Evolutionary conservation across 768 basidiomycete species (phyloP).

Genomic region (Russula sp.): DNA sequence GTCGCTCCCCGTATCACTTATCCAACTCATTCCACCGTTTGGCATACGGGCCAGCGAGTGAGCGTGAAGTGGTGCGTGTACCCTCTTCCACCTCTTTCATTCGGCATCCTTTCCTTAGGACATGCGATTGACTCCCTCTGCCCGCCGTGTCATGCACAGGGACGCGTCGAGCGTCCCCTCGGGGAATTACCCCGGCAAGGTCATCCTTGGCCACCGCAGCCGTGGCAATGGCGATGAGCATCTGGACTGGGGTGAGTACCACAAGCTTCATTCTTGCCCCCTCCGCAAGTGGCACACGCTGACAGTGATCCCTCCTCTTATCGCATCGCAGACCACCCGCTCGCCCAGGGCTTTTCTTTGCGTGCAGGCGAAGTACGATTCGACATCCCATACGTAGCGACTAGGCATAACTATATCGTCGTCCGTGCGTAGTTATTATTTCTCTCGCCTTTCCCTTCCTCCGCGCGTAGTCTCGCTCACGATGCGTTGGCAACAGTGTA

Average conservation of each 20-base stretch:
- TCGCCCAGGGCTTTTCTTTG: slow-evolving; percentile 34
- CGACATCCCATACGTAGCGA: slow-evolving; percentile 33
- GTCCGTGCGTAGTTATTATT: slow-evolving; percentile 33
- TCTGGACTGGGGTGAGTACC: slow-evolving; percentile 43
- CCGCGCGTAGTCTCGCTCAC: neutral
- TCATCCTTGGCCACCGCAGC: slow-evolving; percentile 31
- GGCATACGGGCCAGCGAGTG: slow-evolving; percentile 32
- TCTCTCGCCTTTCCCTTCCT: neutral
- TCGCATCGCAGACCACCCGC: slow-evolving; percentile 25
- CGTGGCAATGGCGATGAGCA: slow-evolving; percentile 31
- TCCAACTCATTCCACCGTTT: slow-evolving; percentile 30
- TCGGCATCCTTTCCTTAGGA: neutral
- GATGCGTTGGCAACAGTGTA: slow-evolving; percentile 31
- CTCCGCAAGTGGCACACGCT: neutral
- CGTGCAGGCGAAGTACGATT: slow-evolving; percentile 31
- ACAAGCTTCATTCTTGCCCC: neutral
- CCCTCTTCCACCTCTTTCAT: neutral
- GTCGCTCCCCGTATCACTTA: slow-evolving; percentile 32
- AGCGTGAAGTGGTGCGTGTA: slow-evolving; percentile 36
- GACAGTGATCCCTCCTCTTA: neutral
- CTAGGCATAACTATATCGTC: slow-evolving; percentile 32
- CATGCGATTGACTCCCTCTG: neutral
- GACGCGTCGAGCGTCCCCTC: slow-evolving; percentile 33
- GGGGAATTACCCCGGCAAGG: too few relatives aligned
- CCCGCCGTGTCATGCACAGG: neutral